phyloP scores from a whole-genome alignment of 495 filamentous ascomycete species.

The Hypoxylon crocopeplum region DNA sequence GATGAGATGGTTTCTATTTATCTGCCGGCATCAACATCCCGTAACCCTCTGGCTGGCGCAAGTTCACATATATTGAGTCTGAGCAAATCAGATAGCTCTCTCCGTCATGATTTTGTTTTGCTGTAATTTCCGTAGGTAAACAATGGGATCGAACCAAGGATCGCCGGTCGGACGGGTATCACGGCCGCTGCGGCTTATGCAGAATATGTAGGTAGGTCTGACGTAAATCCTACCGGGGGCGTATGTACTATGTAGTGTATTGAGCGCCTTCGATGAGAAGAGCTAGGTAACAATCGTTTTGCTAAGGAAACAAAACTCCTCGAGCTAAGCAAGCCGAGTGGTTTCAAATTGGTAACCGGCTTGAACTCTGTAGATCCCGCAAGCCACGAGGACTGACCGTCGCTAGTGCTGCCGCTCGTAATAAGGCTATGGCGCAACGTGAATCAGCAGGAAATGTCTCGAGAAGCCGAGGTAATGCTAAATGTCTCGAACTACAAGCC shows the following conservation, averaged over 20 bases:
- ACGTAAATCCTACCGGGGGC: too few species aligned
- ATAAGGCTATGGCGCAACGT: neutral
- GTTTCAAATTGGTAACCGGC: too few species aligned
- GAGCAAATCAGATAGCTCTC: neutral
- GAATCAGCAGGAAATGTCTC: too few species aligned
- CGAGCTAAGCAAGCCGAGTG: too few species aligned
- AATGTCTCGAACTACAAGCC: too few species aligned
- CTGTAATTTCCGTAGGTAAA: constrained; percentile 5
- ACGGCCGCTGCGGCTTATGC: constrained; percentile 1
- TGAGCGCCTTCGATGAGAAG: too few species aligned
- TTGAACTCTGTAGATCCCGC: constrained; percentile 3
- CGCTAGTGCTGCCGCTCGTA: too few species aligned
- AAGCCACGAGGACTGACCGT: neutral
- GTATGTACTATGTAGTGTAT: too few species aligned
- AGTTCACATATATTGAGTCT: neutral
- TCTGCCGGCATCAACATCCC: neutral
- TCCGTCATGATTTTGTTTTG: constrained; percentile 11
- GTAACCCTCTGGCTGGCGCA: too few species aligned
- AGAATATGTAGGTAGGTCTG: neutral
- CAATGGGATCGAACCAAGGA: neutral
- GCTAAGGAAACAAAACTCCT: too few species aligned
- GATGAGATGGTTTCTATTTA: constrained; percentile 8
- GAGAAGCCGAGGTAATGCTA: too few species aligned
- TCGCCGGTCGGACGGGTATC: constrained; percentile 1
- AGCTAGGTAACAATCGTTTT: too few species aligned